A percentile compares a stretch with the other conserved stretches of the same genome.
Evolutionary conservation across 306 rosid genomes (phyloP).

Genomic region (Cyclanthera cordifolia): DNA sequence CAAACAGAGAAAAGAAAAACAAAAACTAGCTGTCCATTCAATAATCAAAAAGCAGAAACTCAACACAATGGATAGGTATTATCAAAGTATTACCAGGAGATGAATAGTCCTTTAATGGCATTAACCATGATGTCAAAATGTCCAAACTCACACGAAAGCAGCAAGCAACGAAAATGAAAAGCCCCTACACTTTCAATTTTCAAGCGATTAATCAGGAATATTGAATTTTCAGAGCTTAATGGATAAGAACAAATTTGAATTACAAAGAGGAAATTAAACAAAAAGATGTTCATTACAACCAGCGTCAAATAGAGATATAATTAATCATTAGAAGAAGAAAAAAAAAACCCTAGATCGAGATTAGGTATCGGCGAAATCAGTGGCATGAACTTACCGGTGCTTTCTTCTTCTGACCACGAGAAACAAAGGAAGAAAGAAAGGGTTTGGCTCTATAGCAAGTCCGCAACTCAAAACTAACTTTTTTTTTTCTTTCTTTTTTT

Average conservation of each 20-base stretch:
- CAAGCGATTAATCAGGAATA: not conserved
- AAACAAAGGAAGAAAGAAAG: not conserved
- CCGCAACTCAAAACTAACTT: not conserved
- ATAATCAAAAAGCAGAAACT: not conserved
- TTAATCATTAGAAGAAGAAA: not conserved
- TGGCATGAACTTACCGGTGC: not conserved
- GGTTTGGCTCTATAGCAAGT: not conserved
- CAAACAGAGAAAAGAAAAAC: not conserved
- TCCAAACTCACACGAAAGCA: conserved; percentile 21
- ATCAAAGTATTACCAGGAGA: conserved; percentile 42
- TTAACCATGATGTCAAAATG: conserved; percentile 28
- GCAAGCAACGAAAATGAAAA: conserved; percentile 7
- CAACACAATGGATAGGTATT: not conserved
- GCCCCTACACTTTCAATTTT: not conserved
- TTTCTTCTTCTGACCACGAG: not conserved
- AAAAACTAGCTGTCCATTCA: no score
- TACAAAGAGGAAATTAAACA: not conserved
- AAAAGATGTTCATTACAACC: not conserved
- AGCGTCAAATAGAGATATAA: not conserved
- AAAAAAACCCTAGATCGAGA: not conserved
- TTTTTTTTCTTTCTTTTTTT: no score
- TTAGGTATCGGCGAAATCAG: not conserved
- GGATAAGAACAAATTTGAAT: not conserved
- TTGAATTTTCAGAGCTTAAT: not conserved
- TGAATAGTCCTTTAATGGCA: conserved; percentile 38